Evolutionary conservation across 768 basidiomycete genomes (phyloP), one percentile per base, ranked within the genome.

Genomic region (Rhodocollybia butyracea): DNA sequence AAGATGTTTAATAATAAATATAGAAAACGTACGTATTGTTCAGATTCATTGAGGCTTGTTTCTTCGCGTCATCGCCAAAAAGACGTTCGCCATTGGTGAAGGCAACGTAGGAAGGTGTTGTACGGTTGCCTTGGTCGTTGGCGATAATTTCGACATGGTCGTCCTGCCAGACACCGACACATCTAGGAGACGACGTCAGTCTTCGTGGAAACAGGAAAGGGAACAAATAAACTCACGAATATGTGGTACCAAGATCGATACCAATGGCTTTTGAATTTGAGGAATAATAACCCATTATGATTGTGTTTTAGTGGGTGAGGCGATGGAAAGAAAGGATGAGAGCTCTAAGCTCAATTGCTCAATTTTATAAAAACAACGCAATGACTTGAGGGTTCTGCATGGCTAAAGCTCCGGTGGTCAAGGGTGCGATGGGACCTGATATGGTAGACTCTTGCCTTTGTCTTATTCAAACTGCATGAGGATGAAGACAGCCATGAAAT

Each of bases 101-200:
- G 53, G 90, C 85, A 57, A 95, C 93, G 64, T 91, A 91, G 36
- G 93, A 94, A 5, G 93, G 94, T 12, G 92, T 97, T 55, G 92
- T 95, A 57, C 91, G 83, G 60, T 88, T 85, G 71, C 93, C 92
- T 75, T 94, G 91, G 47, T 91, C 79, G 75, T 95, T 94, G 71
- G 92, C 89, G 59, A 95, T 85, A 48, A 94, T 91, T 68, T 84
- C 83, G 43, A 84, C 77, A 59, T 75, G 78, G 62, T 82, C 53
- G 31, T 54, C 46, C 46, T 54, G 53, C 53, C 53, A 54, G 7
- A 54, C 53, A 26, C 53, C 53, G 43, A 54, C 53, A 43, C 53
- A 54, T 12, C 42, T 45, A 24, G 15, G 24, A 21, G 2, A 21
- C 2, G 45, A 27, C 30, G 10, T 21, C 21, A 5, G 24, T 27